phyloP scores from a whole-genome alignment of 2,329 filamentous ascomycete genomes.

The Leptographium lundbergii region DNA sequence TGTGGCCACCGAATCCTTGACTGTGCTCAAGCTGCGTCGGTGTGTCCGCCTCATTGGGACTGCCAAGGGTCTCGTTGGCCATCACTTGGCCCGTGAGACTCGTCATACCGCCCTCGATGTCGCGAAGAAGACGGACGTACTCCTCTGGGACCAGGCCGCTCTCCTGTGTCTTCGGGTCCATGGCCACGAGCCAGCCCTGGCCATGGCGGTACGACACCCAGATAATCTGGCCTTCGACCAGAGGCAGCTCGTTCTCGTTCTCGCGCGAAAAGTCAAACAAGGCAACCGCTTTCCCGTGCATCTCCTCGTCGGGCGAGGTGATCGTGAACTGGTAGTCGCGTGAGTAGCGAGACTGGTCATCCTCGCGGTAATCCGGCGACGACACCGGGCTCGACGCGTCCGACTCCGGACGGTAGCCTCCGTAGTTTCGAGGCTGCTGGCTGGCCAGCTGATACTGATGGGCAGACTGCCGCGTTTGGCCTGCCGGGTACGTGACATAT shows the following conservation, averaged over 20 bases:
- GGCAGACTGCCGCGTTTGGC: slow-evolving; percentile 46
- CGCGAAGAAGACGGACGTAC: slow-evolving; percentile 81
- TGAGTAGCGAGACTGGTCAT: slow-evolving; percentile 70
- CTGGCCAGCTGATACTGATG: slow-evolving; percentile 32
- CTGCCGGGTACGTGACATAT: slow-evolving; percentile 64
- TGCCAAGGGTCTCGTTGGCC: slow-evolving; percentile 32
- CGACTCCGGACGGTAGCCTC: slow-evolving; percentile 37
- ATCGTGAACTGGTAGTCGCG: slow-evolving; percentile 92
- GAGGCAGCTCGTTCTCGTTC: slow-evolving; percentile 88
- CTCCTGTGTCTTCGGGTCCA: slow-evolving; percentile 88
- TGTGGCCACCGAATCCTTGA: slow-evolving; percentile 28
- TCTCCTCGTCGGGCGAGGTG: slow-evolving; percentile 89
- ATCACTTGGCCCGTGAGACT: slow-evolving; percentile 48
- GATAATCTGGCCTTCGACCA: slow-evolving; percentile 91
- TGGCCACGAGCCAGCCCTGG: slow-evolving; percentile 93
- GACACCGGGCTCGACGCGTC: slow-evolving; percentile 46
- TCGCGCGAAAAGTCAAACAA: slow-evolving; percentile 91
- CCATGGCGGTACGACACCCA: slow-evolving; percentile 93
- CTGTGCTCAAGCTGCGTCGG: slow-evolving; percentile 48
- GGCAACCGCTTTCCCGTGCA: slow-evolving; percentile 91
- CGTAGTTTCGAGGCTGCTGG: slow-evolving; percentile 33
- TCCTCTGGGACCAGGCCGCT: slow-evolving; percentile 92
- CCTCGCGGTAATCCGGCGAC: slow-evolving; percentile 43
- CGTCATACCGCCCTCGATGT: slow-evolving; percentile 83
- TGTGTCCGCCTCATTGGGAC: slow-evolving; percentile 44